Evolutionary conservation across 208 protist species (phyloP), one percentile per base, ranked within the genome.

Genomic region (Trypanosoma cruzi): DNA sequence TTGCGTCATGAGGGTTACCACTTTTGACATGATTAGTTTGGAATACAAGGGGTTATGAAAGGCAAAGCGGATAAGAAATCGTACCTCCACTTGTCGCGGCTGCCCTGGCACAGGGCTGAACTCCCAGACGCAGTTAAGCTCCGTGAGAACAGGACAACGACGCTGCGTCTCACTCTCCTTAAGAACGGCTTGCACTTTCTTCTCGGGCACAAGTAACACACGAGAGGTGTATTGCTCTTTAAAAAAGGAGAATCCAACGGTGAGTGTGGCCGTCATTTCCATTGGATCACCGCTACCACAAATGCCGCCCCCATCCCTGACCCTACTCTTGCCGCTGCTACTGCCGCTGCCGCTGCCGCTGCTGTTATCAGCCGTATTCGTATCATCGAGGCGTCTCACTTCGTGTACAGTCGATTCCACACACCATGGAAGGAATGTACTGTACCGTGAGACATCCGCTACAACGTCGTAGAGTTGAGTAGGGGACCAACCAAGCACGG

Each of bases 381-480:
- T n/a, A 42, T 18, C 28, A 57, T 67, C 49, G 1, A 54, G 6
- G 46, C 62, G 80, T 62, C 64, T 73, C 46, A 76, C 61, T 8
- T 53, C 44, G 71, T 91, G 86, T 29, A 95, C 87, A 36, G 68
- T 71, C 46, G 82, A 86, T 37, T 78, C 75, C 13, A 80, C 54
- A 61, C 90, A 95, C 90, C 90, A 95, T 32, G 90, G 90, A 50
- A 95, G 60, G 62, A 95, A 95, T 10, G 58, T 62, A 20, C 60
- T 75, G 77, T 95, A 95, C 60, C 84, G 67, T 24, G 76, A 70
- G 28, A 95, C 90, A 73, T 95, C 85, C 8, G 82, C 82, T 14
- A 95, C 90, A 10, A 95, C 88, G 10, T 58, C 49, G 50, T 89
- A 95, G 28, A 95, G 79, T 32, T 89, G 68, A 24, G 74, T 63